A percentile compares a stretch with the other conserved stretches of the same genome.
Evolutionary conservation across 192 early-diverging fungal genomes (phyloP).

Genomic region (Coemansia sp.): DNA sequence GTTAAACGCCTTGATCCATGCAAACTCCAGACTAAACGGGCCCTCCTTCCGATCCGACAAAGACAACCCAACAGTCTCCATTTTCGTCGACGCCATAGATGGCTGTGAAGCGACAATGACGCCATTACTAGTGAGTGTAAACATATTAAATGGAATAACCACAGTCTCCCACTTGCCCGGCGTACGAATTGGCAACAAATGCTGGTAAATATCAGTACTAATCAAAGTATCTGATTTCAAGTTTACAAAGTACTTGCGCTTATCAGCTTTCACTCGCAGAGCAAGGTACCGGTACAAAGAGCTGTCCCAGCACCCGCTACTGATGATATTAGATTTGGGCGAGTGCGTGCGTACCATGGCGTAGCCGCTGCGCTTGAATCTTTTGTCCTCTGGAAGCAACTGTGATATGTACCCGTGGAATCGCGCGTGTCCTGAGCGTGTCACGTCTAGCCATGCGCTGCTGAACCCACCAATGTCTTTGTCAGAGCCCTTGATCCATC

Average conservation of each 20-base stretch:
- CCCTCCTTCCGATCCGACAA: slow-evolving; percentile 81
- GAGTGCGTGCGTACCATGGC: slow-evolving; percentile 87
- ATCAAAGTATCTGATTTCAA: slow-evolving; percentile 84
- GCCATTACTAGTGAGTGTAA: slow-evolving; percentile 90
- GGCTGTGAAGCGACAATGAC: slow-evolving; percentile 85
- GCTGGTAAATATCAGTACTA: slow-evolving; percentile 90
- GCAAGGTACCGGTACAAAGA: slow-evolving; percentile 84
- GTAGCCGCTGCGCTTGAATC: slow-evolving; percentile 85
- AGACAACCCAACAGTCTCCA: slow-evolving; percentile 91
- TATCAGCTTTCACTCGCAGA: slow-evolving; percentile 79
- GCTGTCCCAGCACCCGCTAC: slow-evolving; percentile 82
- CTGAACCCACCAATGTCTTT: slow-evolving; percentile 90
- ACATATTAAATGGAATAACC: slow-evolving; percentile 91
- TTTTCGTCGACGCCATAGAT: slow-evolving; percentile 79
- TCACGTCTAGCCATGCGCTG: slow-evolving; percentile 77
- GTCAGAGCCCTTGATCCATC: slow-evolving; percentile 87
- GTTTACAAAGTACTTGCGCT: slow-evolving; percentile 90
- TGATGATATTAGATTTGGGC: slow-evolving; percentile 70
- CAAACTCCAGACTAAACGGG: slow-evolving; percentile 86
- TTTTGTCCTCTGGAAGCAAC: slow-evolving; percentile 72
- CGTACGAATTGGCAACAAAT: slow-evolving; percentile 82
- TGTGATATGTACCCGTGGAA: slow-evolving; percentile 87
- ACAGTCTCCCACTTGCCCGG: slow-evolving; percentile 94
- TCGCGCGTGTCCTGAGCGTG: slow-evolving; percentile 61
- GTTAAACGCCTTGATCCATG: slow-evolving; percentile 91